Base-by-base conservation (phyloP, 2,329 filamentous ascomycete species). In the Calonectria hongkongensis region DNA sequence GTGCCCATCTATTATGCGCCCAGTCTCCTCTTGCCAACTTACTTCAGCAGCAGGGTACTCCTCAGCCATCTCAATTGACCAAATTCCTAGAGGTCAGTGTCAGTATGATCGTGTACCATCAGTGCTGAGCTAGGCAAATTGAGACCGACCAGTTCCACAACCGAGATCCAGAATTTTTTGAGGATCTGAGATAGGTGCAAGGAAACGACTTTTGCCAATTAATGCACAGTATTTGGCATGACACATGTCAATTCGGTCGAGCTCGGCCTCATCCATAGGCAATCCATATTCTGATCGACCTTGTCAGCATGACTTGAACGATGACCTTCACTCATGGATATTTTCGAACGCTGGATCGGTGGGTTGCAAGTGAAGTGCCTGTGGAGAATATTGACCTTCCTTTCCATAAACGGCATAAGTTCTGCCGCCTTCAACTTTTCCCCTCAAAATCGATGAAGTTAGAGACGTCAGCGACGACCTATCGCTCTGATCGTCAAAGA, bases 231-330 rank as follows among this genome's bases (percentile, higher is more conserved):
- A 84, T 68, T 84, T 83, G 12, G 79, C 78, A 72, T 86, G 85
- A 15, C 80, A 81, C 78, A 86, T 80, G 70, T 86, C 84, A n/a
- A 86, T 84, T 15, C 85, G 80, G 65, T 86, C 84, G 27, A 86
- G 78, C 69, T 86, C 85, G 8, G 74, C 74, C 54, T 85, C 83
- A 51, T 86, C 85, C 79, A 85, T 86, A 9, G 84, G 85, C 18
- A 86, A 74, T 5, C 83, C 82, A 73, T 85, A 85, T 70, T 85
- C 83, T 85, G 10, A 30, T 47, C 18, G 33, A n/a, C 10, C 2
- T 18, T 9, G 47, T 76, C 18, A 75, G 45, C 12, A 33, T 5
- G n/a, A 9, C 12, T 16, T 13, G 12, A 5, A 2, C n/a, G n/a
- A 48, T 48, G 5, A 3, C 13, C 18, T 58, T 39, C n/a, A n/a